Evolutionary conservation across 371 early-diverging fungal genomes (phyloP), one percentile per base, ranked within the genome.

Genomic region (Saksenaea oblongispora): DNA sequence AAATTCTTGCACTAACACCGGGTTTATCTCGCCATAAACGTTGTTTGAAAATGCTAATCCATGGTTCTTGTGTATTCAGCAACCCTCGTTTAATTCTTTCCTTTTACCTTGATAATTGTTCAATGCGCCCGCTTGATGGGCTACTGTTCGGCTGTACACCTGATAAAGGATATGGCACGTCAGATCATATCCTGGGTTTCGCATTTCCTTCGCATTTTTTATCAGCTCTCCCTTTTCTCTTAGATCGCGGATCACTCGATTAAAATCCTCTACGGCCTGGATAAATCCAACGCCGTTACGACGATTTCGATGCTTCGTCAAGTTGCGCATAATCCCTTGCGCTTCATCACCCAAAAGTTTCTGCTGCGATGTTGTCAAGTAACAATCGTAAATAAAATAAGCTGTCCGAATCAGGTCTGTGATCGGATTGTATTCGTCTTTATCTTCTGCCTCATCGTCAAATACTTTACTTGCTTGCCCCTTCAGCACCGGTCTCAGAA

Each of bases 1-100:
- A 37, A 98, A 84, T 47, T 95, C 93, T 58, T 84, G 84, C 59
- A 97, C 91, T 61, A 98, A 76, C n/a, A 83, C 81, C 15, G 89
- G 88, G 60, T 91, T 90, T 66, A 97, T 89, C 75, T 98, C 98
- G 26, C 98, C 98, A 76, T 98, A 98, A 10, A 97, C 97, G 69
- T 93, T 89, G 75, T 95, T 93, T 9, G 95, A 94, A 66, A 96
- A 98, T 9, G 93, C 95, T 81, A 65, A 35, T 17, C 39, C 39
- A n/a, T n/a, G 39, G 39, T 39, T 5, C 39, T 39, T 39, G 39
- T 39, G 39, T 39, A 39, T 39, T 39, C n/a, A 39, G 39, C 11
- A 39, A 39, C 11, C 37, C 26, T 31, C 24, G 13, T 37, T 44
- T 47, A 14, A 31, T 14, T 34, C n/a, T 27, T 51, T 18, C 13